phyloP scores from a whole-genome alignment of 2,329 filamentous ascomycete genomes.

The Ploettnerulaceae sp. region DNA sequence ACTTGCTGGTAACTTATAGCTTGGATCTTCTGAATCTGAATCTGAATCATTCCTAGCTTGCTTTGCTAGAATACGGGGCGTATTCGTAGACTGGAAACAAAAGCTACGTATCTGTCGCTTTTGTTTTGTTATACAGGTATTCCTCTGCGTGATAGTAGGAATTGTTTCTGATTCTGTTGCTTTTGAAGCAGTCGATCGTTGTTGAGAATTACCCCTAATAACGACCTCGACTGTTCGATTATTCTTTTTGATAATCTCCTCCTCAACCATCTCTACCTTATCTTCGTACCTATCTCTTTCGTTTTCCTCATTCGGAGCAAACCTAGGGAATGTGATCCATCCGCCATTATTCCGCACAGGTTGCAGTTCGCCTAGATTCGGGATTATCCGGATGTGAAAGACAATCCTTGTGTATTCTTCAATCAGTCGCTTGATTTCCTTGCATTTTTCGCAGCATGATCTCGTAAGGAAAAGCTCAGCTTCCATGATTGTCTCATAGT shows the following conservation, averaged over 20 bases:
- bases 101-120: neutral
- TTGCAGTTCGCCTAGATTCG: conserved; percentile 8
- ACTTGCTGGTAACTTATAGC: too few relatives aligned
- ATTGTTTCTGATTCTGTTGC: neutral
- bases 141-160: neutral
- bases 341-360: neutral
- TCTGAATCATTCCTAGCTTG: neutral
- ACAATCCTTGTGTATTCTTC: conserved; percentile 7
- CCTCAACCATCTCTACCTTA: neutral
- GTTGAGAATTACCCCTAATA: neutral
- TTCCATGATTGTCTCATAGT: neutral
- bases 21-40: too few relatives aligned
- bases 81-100: neutral
- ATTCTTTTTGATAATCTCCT: neutral
- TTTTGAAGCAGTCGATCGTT: neutral
- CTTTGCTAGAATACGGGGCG: neutral
- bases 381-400: conserved; percentile 2
- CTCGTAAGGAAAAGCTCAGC: conserved; percentile 11
- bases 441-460: conserved; percentile 1
- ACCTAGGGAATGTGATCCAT: neutral
- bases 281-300: neutral
- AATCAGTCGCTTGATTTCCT: conserved; percentile 8
- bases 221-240: neutral
- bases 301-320: neutral
- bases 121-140: neutral